Conservation (phyloP, 2,329 filamentous ascomycete genomes). For the Calonectria honghensis region DNA sequence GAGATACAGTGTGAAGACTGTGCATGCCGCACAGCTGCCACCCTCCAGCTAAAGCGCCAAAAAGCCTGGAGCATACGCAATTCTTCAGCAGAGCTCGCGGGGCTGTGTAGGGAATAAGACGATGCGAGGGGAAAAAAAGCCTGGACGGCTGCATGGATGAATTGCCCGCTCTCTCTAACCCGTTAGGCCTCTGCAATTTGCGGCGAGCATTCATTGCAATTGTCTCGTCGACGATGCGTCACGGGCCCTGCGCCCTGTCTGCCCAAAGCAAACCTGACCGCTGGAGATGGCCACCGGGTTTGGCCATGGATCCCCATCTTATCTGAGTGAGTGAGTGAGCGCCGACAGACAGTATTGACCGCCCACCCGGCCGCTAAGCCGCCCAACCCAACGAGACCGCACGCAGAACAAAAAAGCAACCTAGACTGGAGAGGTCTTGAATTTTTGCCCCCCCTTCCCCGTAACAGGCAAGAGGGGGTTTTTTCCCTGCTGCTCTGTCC, state of each 20-base stretch:
- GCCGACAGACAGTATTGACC: slow-evolving; percentile 19
- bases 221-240: slow-evolving; percentile 1
- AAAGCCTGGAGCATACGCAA: slow-evolving; percentile 17
- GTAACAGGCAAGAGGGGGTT: slow-evolving; percentile 28
- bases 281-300: slow-evolving; percentile 9
- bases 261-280: slow-evolving; percentile 22
- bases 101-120: slow-evolving; percentile 35
- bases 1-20: slow-evolving; percentile 31
- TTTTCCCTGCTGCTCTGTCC: slow-evolving; percentile 13
- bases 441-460: slow-evolving; percentile 25
- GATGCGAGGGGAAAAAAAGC: neutral
- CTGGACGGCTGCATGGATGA: neutral
- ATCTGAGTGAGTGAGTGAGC: slow-evolving; percentile 2
- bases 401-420: slow-evolving; percentile 23
- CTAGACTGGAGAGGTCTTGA: slow-evolving; percentile 4
- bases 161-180: neutral
- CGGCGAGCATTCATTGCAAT: neutral
- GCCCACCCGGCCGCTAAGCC: slow-evolving; percentile 20
- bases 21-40: slow-evolving; percentile 25
- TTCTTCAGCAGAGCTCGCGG: slow-evolving; percentile 33
- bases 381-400: slow-evolving; percentile 30
- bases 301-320: slow-evolving; percentile 22
- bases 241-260: slow-evolving; percentile 4
- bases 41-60: slow-evolving; percentile 8
- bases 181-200: neutral